These are phyloP conservation scores for Cicer cuneatum DNA, from an alignment of 306 rosid genomes.

Conservation along the genomic window DNA sequence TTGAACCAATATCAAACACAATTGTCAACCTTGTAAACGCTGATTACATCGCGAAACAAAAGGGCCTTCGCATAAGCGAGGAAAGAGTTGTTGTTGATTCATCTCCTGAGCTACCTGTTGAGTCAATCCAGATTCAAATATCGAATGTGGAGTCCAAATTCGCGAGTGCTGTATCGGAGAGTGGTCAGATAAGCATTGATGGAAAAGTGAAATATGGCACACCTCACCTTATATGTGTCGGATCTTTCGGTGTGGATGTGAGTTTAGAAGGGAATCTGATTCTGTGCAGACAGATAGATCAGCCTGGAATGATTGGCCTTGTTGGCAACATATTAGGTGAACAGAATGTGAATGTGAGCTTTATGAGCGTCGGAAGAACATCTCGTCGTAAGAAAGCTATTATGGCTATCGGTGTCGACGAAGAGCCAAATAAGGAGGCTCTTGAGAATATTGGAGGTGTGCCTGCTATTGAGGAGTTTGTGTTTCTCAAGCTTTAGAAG, in stretches of 20 bases:
- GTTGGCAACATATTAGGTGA: constrained; percentile 79
- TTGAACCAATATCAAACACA: constrained; percentile 79
- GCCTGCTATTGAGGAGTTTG: constrained; percentile 83
- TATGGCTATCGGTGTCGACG: constrained; percentile 95
- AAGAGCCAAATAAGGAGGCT: constrained; percentile 67
- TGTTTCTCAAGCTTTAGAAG: constrained; percentile 60
- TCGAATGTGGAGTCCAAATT: constrained; percentile 75
- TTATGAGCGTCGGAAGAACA: constrained; percentile 94
- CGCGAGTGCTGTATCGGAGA: constrained; percentile 65
- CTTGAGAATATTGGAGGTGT: constrained; percentile 72
- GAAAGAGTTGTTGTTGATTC: constrained; percentile 60
- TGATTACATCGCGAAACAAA: constrained; percentile 81
- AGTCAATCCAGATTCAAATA: constrained; percentile 71
- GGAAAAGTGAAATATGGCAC: constrained; percentile 83
- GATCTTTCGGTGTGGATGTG: constrained; percentile 76
- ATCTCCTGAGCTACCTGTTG: constrained; percentile 70
- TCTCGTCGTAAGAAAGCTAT: constrained; percentile 63
- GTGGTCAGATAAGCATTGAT: constrained; percentile 72
- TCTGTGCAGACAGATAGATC: constrained; percentile 81
- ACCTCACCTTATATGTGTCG: constrained; percentile 74
- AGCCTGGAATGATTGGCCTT: constrained; percentile 89
- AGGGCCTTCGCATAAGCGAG: constrained; percentile 80
- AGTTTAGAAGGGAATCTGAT: constrained; percentile 89
- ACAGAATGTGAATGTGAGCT: constrained; percentile 80
- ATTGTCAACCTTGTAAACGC: constrained; percentile 86